Evolutionary conservation across 2,329 filamentous ascomycete species (phyloP).

Genomic region (Ilyonectria robusta): DNA sequence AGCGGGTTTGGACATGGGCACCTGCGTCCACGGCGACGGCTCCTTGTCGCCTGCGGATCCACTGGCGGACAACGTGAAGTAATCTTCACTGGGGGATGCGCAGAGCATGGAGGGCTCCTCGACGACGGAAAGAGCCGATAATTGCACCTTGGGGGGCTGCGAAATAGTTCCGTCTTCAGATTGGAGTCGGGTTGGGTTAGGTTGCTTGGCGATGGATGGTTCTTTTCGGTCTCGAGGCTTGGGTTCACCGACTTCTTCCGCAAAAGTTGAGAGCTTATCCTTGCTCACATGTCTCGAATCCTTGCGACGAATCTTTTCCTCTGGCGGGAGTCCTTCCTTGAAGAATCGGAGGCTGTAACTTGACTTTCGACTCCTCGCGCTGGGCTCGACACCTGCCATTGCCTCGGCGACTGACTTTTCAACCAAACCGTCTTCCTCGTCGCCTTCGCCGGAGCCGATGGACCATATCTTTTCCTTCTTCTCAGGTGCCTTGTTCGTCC

Average conservation of each 20-base stretch:
- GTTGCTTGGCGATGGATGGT: constrained; percentile 23
- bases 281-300: constrained; percentile 57
- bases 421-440: constrained; percentile 69
- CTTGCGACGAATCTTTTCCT: constrained; percentile 69
- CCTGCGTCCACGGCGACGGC: constrained; percentile 36
- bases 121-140: constrained; percentile 1
- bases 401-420: constrained; percentile 76
- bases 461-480: constrained; percentile 77
- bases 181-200: constrained; percentile 24
- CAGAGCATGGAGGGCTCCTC: constrained; percentile 39
- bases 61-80: constrained; percentile 42
- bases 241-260: constrained; percentile 49
- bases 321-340: constrained; percentile 73
- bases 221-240: constrained; percentile 5
- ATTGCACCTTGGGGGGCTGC: constrained; percentile 16
- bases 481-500: constrained; percentile 63
- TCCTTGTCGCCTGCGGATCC: constrained; percentile 19
- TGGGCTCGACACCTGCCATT: constrained; percentile 73
- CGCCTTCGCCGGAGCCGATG: constrained; percentile 67
- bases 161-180: constrained; percentile 33
- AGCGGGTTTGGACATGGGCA: constrained; percentile 31
- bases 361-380: constrained; percentile 76
- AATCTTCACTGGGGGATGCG: constrained; percentile 43
- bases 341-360: constrained; percentile 78
- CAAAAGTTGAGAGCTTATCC: constrained; percentile 58